phyloP scores from a whole-genome alignment of 345 rosid genomes.

The Eucalyptus dawsonii region DNA sequence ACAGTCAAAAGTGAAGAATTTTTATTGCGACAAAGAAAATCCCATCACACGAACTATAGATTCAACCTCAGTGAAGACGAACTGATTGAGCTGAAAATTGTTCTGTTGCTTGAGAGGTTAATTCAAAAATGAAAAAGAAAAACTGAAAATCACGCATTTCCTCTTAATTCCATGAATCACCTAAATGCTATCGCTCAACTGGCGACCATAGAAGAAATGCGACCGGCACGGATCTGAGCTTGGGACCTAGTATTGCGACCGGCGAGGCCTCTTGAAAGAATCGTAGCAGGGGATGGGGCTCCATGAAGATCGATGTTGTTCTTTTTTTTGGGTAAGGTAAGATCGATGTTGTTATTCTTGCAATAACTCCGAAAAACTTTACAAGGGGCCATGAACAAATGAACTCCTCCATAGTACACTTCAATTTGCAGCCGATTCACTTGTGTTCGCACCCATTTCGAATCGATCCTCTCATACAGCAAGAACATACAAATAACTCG shows the following conservation, averaged over 20 bases:
- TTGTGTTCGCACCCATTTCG: background rate
- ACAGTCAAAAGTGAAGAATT: background rate
- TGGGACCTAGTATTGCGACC: too few species aligned
- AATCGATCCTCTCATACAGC: background rate
- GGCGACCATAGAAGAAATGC: background rate
- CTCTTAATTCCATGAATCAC: background rate
- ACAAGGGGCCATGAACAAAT: slow-evolving; percentile 77
- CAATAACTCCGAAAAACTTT: slow-evolving; percentile 50
- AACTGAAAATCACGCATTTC: background rate
- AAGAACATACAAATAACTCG: background rate
- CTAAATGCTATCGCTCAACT: background rate
- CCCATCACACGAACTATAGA: background rate
- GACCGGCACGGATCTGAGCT: background rate
- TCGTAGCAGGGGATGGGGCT: background rate
- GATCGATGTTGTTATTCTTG: slow-evolving; percentile 40
- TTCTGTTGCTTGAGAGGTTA: background rate
- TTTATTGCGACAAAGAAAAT: background rate
- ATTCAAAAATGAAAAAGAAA: background rate
- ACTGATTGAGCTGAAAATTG: background rate
- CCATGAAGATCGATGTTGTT: slow-evolving; percentile 41
- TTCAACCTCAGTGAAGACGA: background rate
- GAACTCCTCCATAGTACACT: slow-evolving; percentile 83
- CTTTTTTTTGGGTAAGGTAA: background rate
- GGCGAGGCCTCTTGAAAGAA: background rate
- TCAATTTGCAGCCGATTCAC: slow-evolving; percentile 54